A percentile compares a stretch with the other conserved stretches of the same genome.
Conservation (phyloP, 768 basidiomycete genomes). For the Tricholoma terreum region DNA sequence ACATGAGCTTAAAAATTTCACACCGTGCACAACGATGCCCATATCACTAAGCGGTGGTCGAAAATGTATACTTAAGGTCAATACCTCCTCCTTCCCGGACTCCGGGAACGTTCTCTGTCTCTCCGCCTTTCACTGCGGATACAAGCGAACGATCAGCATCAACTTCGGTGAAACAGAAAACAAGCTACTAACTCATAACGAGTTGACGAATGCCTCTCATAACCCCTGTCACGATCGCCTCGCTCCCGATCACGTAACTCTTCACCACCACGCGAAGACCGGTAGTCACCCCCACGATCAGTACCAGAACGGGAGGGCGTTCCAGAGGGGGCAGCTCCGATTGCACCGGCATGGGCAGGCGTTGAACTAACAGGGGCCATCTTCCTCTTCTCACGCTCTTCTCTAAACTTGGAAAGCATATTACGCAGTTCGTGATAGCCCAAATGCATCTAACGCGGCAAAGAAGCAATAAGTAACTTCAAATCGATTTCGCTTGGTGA, state of each 20-base stretch:
- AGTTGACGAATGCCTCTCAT: slow-evolving; percentile 64
- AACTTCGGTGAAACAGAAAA: slow-evolving; percentile 23
- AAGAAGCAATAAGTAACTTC: slow-evolving; percentile 23
- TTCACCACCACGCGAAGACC: slow-evolving; percentile 58
- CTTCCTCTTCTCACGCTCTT: slow-evolving; percentile 84
- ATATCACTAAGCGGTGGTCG: not conserved
- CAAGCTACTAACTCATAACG: slow-evolving; percentile 65
- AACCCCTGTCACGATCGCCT: slow-evolving; percentile 60
- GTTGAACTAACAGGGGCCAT: slow-evolving; percentile 45
- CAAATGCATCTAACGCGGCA: slow-evolving; percentile 82
- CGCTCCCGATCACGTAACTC: slow-evolving; percentile 65
- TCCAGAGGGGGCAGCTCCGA: slow-evolving; percentile 37
- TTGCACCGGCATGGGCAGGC: slow-evolving; percentile 31
- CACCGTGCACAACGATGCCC: not conserved
- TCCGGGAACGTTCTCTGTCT: slow-evolving; percentile 72
- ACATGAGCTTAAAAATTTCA: not conserved
- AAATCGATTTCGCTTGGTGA: slow-evolving; percentile 15
- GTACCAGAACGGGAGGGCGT: slow-evolving; percentile 37
- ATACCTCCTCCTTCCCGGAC: slow-evolving; percentile 63
- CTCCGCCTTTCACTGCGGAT: slow-evolving; percentile 59
- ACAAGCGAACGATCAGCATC: slow-evolving; percentile 23
- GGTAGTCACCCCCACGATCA: slow-evolving; percentile 45
- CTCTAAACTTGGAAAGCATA: slow-evolving; percentile 87
- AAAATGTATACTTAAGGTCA: slow-evolving; percentile 25
- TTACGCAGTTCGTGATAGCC: slow-evolving; percentile 98